Base-by-base conservation (phyloP, 1,139 yeast genomes). In the Petasospora rhodanensis region DNA sequence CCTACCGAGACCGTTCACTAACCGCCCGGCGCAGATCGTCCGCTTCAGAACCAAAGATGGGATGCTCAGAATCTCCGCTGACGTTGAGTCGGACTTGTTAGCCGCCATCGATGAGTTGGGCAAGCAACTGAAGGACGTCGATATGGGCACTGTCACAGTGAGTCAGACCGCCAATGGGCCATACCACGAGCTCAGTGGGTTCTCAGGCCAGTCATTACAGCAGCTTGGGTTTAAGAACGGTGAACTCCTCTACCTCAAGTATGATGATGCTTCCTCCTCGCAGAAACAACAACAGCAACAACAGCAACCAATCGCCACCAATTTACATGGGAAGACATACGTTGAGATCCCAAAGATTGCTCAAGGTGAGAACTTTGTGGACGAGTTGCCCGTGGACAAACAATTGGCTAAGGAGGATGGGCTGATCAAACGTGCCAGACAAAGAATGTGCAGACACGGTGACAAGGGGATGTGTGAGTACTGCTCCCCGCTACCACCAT, bases 401-500 rank as follows among this genome's bases (percentile, higher is more conserved):
- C 56, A 56, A n/a, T 64, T 89, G 25, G 93, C 82, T 34, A 67
- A 65, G 29, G 68, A 73, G 33, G 73, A 75, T 28, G 99, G 98
- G 1, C 64, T 82, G 38, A 86, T 93, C 40, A 61, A 68, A 24
- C 70, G 98, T 23, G 60, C 66, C 20, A 70, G 66, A 42, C 75
- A 86, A 6, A 55, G 60, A 5, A 66, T 87, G 51, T 91, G 98
- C 57, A 75, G 80, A 37, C 98, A 93, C 55, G 86, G 93, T 4
- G 89, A 79, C 23, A 82, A 81, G 49, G 98, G 97, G 4, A 91
- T 91, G 98, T 91, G 98, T 59, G 98, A 91, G 51, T 86, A 87
- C 55, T 91, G 98, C 56, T 79, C 94, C 32, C 96, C 98, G 0
- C 64, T 93, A 38, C 96, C 95, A 28, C 97, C 98, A 2, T 93